Evolutionary conservation across 805 yeast species (phyloP), one percentile per base, ranked within the genome.

Genomic region (Cephaloascus albidus): DNA sequence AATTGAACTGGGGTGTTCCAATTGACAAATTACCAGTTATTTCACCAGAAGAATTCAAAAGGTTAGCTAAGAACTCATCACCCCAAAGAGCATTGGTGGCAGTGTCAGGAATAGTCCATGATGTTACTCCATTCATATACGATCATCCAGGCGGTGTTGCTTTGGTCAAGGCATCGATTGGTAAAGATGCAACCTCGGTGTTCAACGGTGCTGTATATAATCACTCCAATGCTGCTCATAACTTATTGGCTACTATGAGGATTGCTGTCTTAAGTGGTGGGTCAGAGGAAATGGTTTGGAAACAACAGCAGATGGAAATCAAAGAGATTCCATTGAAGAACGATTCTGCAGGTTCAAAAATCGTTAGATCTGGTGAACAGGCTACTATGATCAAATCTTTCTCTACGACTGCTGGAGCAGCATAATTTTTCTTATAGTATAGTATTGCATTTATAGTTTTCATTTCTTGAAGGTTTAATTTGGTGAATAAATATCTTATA

Each of bases 121-220:
- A 89, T 55, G 84, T 90, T 10, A 81, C 95, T 3, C 94, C 93
- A 20, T 89, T 89, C 57, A 79, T 88, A 56, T 80, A 81, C 49
- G 86, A 85, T 52, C 97, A 89, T 59, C 97, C 97, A 2, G 97
- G 97, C 47, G 97, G 97, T 2, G 60, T 78, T 26, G 81, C 89
- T 4, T 70, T 89, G 38, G 76, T 89, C 40, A 68, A 68, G 46
- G 79, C 93, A 0, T 85, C 95, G 2, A 80, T 85, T 42, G 97
- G 97, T 10, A 85, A 84, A 57, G 97, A 89, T 57, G 96, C 95
- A 6, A 88, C 97, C 3, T 79, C 84, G 38, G 96, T 95, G 2
- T 89, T 89, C 60, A 87, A 82, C 57, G 97, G 97, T 18, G 97
- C 96, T 3, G 97, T 89, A 10, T 89, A 89, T 61, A 76, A 78